phyloP scores from a whole-genome alignment of 441 rosid species.

The Corymbia citriodora region DNA sequence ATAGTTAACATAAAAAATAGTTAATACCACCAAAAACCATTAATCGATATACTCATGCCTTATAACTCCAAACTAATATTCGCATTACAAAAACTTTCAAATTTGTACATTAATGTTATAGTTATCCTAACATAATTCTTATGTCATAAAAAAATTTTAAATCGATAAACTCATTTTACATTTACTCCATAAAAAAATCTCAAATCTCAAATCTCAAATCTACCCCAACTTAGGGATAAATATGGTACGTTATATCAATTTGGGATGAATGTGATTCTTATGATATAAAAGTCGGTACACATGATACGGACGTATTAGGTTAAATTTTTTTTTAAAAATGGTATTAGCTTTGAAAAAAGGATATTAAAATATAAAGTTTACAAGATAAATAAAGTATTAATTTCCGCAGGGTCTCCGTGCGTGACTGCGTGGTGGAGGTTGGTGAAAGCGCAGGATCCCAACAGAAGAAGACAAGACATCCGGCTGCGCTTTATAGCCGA shows the following conservation, averaged over 20 bases:
- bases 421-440: not conserved
- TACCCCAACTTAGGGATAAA: rapidly evolving
- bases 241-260: too few species aligned
- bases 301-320: too few species aligned
- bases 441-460: not conserved
- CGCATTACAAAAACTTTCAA: not conserved
- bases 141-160: too few species aligned
- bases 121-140: not conserved
- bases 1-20: not conserved
- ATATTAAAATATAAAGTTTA: not conserved
- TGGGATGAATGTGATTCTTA: too few species aligned
- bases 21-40: not conserved
- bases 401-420: not conserved
- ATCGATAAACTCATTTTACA: too few species aligned
- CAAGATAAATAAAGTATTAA: not conserved
- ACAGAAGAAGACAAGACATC: not conserved
- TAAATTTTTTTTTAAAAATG: not conserved
- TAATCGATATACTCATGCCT: too few species aligned
- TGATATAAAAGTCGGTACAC: too few species aligned
- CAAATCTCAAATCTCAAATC: rapidly evolving
- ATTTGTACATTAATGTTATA: rapidly evolving
- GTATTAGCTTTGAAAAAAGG: not conserved
- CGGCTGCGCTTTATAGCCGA: not conserved
- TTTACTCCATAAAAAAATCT: too few species aligned
- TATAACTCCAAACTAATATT: not conserved